Evolutionary conservation across 495 filamentous ascomycete genomes (phyloP).

Genomic region (Trichoderma erinaceum): DNA sequence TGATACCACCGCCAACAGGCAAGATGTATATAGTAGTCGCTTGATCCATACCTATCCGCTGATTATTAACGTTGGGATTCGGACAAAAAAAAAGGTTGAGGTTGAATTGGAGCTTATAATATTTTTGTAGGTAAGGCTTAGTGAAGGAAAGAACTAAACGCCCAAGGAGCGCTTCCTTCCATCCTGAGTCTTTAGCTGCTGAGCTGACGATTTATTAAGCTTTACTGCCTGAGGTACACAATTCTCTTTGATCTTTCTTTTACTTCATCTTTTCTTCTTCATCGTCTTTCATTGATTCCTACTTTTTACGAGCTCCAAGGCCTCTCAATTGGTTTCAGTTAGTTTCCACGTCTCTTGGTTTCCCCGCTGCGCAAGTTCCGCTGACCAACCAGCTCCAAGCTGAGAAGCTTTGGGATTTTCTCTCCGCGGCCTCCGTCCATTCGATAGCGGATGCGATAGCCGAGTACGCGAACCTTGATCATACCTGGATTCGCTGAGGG

Average conservation of each 20-base stretch:
- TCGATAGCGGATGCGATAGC: not conserved
- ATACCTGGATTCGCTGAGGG: not conserved
- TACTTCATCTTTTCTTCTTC: not conserved
- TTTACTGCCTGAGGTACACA: not conserved
- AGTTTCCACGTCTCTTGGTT: not conserved
- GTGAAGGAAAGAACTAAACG: not conserved
- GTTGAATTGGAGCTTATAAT: too few species aligned
- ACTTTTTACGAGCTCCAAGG: not conserved
- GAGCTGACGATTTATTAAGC: not conserved
- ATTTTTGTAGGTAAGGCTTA: not conserved
- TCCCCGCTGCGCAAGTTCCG: constrained; percentile 13
- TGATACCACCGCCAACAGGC: too few species aligned
- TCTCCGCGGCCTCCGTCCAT: constrained; percentile 6
- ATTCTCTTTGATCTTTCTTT: not conserved
- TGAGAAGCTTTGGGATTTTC: not conserved
- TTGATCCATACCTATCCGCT: not conserved
- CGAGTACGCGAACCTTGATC: constrained; percentile 5
- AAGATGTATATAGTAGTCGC: not conserved
- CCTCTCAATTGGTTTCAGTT: not conserved
- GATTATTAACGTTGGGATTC: too few species aligned
- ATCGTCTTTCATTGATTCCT: not conserved
- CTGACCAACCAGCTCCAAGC: constrained; percentile 3
- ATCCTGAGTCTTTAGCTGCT: not conserved
- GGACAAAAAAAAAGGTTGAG: too few species aligned
- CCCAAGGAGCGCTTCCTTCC: constrained; percentile 2